Conservation (phyloP, 1,139 yeast genomes). For the Saccharomycopsis hybrid region DNA sequence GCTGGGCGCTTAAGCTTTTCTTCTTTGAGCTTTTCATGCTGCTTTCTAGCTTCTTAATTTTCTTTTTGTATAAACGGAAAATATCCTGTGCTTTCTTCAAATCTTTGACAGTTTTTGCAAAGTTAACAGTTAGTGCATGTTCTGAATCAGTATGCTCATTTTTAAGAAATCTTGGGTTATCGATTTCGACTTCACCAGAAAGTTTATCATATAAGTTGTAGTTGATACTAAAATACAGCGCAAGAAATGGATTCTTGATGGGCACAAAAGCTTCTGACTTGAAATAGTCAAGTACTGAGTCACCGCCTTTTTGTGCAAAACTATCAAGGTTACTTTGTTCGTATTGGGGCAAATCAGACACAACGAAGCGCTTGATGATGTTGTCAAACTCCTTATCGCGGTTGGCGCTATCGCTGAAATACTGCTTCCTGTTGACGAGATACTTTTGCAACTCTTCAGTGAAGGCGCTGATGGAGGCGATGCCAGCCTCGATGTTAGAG, state of each 20-base stretch:
- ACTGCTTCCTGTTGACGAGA: neutral
- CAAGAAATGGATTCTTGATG: neutral
- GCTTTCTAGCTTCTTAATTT: conserved; percentile 6
- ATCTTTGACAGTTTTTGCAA: conserved; percentile 10
- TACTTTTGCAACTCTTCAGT: conserved; percentile 3
- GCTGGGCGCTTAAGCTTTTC: no score
- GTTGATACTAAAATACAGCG: conserved; percentile 3
- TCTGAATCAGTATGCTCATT: neutral
- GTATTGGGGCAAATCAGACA: no score
- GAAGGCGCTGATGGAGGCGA: neutral
- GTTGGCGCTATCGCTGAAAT: conserved; percentile 2
- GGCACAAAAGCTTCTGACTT: no score
- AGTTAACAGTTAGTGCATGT: conserved; percentile 6
- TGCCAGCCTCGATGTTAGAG: conserved; percentile 1
- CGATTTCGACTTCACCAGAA: conserved; percentile 9
- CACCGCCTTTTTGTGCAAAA: no score
- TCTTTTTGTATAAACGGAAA: conserved; percentile 12
- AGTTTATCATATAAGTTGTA: conserved; percentile 6
- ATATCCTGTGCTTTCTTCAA: conserved; percentile 16
- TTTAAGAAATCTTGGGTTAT: conserved; percentile 15
- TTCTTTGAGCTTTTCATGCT: neutral
- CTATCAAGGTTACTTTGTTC: no score
- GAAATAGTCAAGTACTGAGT: no score
- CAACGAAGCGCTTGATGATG: neutral
- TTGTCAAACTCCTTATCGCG: neutral